A percentile compares a stretch with the other conserved stretches of the same genome.
Evolutionary conservation across 768 basidiomycete species (phyloP).

Genomic region (Tricholoma sp.): DNA sequence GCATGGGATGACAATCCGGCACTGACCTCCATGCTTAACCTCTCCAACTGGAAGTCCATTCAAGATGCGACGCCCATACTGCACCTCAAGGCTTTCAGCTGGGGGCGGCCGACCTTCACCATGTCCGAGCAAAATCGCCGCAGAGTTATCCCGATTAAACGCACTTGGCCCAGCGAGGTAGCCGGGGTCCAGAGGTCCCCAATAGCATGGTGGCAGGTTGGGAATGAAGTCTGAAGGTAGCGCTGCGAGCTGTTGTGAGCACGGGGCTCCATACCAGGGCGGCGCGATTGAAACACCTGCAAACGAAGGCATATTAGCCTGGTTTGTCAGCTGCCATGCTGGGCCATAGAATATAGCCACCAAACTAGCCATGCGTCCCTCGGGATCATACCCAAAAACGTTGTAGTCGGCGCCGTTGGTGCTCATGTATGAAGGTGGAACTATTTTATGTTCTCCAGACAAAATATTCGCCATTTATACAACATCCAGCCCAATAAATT

Average conservation of each 20-base stretch:
- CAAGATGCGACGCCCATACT: not conserved
- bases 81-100: not conserved
- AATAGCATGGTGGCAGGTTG: not conserved
- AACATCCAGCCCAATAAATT: too few species aligned
- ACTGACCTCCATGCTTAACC: not conserved
- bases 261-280: not conserved
- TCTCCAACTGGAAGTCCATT: not conserved
- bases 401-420: not conserved
- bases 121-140: not conserved
- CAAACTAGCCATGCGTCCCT: not conserved
- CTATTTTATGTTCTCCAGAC: too few species aligned
- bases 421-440: not conserved
- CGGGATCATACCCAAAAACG: not conserved
- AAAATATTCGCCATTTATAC: too few species aligned
- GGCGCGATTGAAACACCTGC: not conserved
- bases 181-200: not conserved
- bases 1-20: not conserved
- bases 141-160: not conserved
- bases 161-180: not conserved
- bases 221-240: not conserved
- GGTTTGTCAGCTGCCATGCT: not conserved
- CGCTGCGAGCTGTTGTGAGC: not conserved
- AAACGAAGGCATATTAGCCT: not conserved
- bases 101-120: not conserved
- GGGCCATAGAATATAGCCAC: not conserved